Base-by-base conservation (phyloP, 2,329 filamentous ascomycete genomes). In the Aspergillus sp. region DNA sequence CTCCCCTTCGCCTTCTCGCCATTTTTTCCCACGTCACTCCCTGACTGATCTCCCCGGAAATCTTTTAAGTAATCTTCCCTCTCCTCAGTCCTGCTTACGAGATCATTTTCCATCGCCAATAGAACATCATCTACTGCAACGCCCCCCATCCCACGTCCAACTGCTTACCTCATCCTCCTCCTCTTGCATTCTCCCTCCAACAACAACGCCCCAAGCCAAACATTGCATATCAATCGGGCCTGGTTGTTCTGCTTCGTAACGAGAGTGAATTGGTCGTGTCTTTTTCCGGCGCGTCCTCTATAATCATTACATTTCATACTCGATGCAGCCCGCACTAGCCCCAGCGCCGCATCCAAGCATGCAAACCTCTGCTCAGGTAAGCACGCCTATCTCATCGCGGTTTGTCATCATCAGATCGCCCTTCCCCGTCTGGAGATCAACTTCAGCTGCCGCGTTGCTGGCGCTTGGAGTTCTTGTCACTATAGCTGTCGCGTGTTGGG, bases 291-390 rank as follows among this genome's bases (percentile, higher is more conserved):
- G 46, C 51, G 49, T 56, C 46, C 34, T 48, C 43, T 19, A 19
- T 19, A 19, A 19, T 19, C 19, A 19, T 19, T 19, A 19, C 19
- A 19, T 19, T 19, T 19, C 19, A 38, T 33, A 37, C 52, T 52
- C 45, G 50, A 71, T 71, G 69, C 71, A 74, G 57, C 68, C 69
- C 52, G 63, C 68, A 56, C 60, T 74, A 58, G 70, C 70, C 47
- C 70, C 70, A 60, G 70, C 71, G 54, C 71, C 71, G 56, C 71
- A 73, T 65, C 69, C 67, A 57, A 66, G 61, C 54, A 71, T 71
- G 67, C 71, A 72, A 57, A 63, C 64, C 48, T 59, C 69, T 66
- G 69, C 72, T 69, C 76, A 78, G 72, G 76, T 79, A 78, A 75
- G 76, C 71, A 60, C 47, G 48, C 42, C 40, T 51, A 19, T 19